Percentiles rank a stretch among this genome's conserved stretches.
Evolutionary conservation across 257 asterid genomes (phyloP).

Genomic region (Haberlea rhodopensis): DNA sequence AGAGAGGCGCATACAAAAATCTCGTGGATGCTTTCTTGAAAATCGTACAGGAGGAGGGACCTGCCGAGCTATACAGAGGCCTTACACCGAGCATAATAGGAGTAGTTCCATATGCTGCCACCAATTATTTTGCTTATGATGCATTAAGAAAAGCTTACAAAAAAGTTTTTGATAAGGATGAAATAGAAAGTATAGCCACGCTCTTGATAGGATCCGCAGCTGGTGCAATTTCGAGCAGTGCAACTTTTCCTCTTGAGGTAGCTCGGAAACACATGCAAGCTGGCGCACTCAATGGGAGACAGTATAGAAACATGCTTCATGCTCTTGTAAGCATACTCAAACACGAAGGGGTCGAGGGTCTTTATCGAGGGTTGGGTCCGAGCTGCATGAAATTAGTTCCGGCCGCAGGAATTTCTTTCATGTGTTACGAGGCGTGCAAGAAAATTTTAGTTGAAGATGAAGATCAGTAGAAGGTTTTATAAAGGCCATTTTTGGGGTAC

Average conservation of each 20-base stretch:
- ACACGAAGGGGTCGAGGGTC: slow-evolving; percentile 45
- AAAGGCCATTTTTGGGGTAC: background rate
- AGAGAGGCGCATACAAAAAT: slow-evolving; percentile 28
- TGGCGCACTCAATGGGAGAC: slow-evolving; percentile 88
- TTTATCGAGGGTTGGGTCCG: slow-evolving; percentile 50
- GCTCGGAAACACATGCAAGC: slow-evolving; percentile 96
- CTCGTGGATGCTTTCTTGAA: slow-evolving; percentile 44
- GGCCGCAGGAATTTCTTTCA: slow-evolving; percentile 54
- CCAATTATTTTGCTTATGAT: slow-evolving; percentile 41
- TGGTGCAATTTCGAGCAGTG: slow-evolving; percentile 91
- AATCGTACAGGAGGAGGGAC: slow-evolving; percentile 32
- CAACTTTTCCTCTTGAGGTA: slow-evolving; percentile 92
- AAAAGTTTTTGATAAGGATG: slow-evolving; percentile 56
- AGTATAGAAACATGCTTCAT: slow-evolving; percentile 75
- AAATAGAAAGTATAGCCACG: slow-evolving; percentile 81
- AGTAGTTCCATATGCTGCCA: slow-evolving; percentile 40
- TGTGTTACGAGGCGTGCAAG: slow-evolving; percentile 60
- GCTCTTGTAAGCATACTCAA: slow-evolving; percentile 71
- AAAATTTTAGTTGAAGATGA: slow-evolving; percentile 45
- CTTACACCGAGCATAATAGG: slow-evolving; percentile 41
- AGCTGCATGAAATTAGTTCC: slow-evolving; percentile 60
- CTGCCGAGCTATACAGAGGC: slow-evolving; percentile 38
- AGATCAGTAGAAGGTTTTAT: background rate
- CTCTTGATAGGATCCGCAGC: slow-evolving; percentile 86
- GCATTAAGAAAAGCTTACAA: slow-evolving; percentile 60